These are phyloP conservation scores for Podaxis sp. DNA, from an alignment of 768 basidiomycete genomes.

Conservation along the genomic window DNA sequence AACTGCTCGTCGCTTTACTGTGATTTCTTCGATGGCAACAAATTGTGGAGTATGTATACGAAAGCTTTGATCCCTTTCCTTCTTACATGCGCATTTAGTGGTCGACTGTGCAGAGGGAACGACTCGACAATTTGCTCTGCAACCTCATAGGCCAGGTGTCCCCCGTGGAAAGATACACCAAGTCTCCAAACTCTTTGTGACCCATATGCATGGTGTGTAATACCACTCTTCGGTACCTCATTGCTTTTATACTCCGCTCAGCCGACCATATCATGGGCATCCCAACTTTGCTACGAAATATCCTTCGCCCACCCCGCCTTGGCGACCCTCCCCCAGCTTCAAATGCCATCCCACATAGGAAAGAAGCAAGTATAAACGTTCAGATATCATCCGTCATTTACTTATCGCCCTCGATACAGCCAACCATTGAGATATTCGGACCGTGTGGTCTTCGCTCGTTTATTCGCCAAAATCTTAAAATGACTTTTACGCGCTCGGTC, in stretches of 20 bases:
- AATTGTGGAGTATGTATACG: slow-evolving; percentile 59
- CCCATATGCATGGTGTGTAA: slow-evolving; percentile 74
- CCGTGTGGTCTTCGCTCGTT: slow-evolving; percentile 75
- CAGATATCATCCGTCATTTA: background rate
- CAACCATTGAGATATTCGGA: slow-evolving; percentile 69
- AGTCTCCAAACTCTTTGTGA: slow-evolving; percentile 72
- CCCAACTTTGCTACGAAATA: slow-evolving; percentile 56
- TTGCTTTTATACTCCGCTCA: slow-evolving; percentile 14
- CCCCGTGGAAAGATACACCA: slow-evolving; percentile 36
- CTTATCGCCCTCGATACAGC: slow-evolving; percentile 25
- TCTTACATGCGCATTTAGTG: slow-evolving; percentile 41
- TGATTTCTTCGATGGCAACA: slow-evolving; percentile 47
- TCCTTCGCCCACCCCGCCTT: slow-evolving; percentile 44
- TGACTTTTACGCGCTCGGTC: slow-evolving; percentile 58
- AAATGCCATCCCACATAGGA: slow-evolving; percentile 15
- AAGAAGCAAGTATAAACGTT: slow-evolving; percentile 15
- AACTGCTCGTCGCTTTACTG: slow-evolving; percentile 74
- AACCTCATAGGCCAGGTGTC: slow-evolving; percentile 32
- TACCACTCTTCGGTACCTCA: background rate
- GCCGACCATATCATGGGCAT: slow-evolving; percentile 78
- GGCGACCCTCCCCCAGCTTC: slow-evolving; percentile 13
- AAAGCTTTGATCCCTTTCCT: slow-evolving; percentile 3
- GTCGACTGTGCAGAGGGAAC: slow-evolving; percentile 85
- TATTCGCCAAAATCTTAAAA: slow-evolving; percentile 62
- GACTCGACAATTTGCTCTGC: slow-evolving; percentile 57